A percentile compares a stretch with the other conserved stretches of the same genome.
These are phyloP conservation scores for Rutstroemia sp. DNA, from an alignment of 2,329 filamentous ascomycete genomes.

Conservation along the genomic window DNA sequence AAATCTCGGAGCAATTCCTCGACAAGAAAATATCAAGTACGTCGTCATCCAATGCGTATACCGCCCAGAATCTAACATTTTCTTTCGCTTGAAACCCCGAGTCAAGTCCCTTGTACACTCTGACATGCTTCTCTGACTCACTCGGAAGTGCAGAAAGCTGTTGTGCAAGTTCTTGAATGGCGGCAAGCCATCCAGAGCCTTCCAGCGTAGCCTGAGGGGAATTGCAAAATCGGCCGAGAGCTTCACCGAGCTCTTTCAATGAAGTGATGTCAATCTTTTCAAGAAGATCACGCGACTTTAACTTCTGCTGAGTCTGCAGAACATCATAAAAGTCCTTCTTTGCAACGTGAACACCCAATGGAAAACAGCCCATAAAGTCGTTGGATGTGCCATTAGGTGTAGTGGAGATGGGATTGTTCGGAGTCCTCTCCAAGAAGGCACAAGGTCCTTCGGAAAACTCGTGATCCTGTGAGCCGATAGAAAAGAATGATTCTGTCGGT, in stretches of 20 bases:
- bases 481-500: background rate
- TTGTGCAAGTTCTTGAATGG: constrained; percentile 16
- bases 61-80: constrained; percentile 31
- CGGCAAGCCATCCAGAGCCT: constrained; percentile 12
- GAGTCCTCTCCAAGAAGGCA: background rate
- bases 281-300: constrained; percentile 8
- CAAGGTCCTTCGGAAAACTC: constrained; percentile 5
- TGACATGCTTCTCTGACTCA: constrained; percentile 27
- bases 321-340: constrained; percentile 37
- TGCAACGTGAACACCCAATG: constrained; percentile 36
- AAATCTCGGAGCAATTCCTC: constrained; percentile 28
- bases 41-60: constrained; percentile 22
- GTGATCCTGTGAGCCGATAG: background rate
- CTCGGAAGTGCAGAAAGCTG: constrained; percentile 11
- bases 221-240: background rate
- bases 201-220: constrained; percentile 21
- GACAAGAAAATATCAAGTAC: constrained; percentile 32
- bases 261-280: background rate
- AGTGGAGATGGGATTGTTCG: constrained; percentile 30
- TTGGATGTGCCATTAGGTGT: constrained; percentile 33
- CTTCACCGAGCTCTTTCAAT: constrained; percentile 3
- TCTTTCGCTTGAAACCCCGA: constrained; percentile 31
- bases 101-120: constrained; percentile 32
- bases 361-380: constrained; percentile 38
- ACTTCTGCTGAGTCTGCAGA: constrained; percentile 34